Conservation (phyloP, 192 early-diverging fungal species). For the Backusella circina region DNA sequence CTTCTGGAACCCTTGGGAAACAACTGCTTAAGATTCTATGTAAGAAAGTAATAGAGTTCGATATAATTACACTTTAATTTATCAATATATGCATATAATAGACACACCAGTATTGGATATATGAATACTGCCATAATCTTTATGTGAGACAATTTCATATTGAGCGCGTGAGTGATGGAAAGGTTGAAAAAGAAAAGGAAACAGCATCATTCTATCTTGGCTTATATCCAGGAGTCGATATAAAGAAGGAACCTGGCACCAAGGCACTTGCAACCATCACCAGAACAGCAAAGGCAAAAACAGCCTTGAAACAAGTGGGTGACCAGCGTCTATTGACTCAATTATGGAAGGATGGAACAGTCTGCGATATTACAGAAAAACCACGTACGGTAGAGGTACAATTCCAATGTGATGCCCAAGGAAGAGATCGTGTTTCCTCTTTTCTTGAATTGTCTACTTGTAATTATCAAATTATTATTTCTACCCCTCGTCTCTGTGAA, state of each 20-base stretch:
- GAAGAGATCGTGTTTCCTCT: conserved; percentile 55
- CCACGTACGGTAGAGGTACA: conserved; percentile 73
- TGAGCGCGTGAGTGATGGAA: conserved; percentile 9
- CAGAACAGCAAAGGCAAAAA: conserved; percentile 4
- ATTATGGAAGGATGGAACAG: conserved; percentile 68
- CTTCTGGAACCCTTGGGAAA: conserved; percentile 46
- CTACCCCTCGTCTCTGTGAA: conserved; percentile 69
- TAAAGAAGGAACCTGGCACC: background rate
- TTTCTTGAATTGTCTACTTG: conserved; percentile 69
- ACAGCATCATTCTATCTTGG: conserved; percentile 14
- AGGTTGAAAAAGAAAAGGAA: conserved; percentile 6
- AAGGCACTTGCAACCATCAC: background rate
- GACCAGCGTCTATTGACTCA: conserved; percentile 63
- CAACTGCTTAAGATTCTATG: conserved; percentile 46
- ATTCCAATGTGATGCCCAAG: conserved; percentile 72
- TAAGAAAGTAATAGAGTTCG: background rate
- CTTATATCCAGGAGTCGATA: background rate
- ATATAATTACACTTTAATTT: background rate
- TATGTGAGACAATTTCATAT: conserved; percentile 32
- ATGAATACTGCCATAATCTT: conserved; percentile 77
- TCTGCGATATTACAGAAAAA: conserved; percentile 70
- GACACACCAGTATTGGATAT: conserved; percentile 68
- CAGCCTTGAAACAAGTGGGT: conserved; percentile 37
- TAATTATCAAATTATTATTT: conserved; percentile 74
- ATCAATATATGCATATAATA: background rate